Evolutionary conservation across 78 protist species (phyloP).

Genomic region (Cavenderia fasciculata): DNA sequence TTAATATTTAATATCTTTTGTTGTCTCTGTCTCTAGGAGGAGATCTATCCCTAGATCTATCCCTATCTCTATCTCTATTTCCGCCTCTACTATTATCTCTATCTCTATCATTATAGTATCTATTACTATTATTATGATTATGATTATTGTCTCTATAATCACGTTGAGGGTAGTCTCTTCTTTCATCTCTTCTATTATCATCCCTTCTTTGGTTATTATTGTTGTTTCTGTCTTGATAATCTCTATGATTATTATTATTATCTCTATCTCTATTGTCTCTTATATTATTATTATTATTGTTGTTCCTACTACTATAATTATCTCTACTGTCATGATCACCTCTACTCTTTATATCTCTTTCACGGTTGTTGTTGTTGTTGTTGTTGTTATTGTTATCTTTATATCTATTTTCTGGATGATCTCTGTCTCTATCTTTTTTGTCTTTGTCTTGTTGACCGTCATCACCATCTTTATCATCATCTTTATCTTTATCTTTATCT

Average conservation of each 20-base stretch:
- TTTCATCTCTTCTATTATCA: background rate
- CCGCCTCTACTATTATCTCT: too few species aligned
- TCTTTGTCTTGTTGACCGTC: background rate
- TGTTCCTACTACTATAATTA: too few species aligned
- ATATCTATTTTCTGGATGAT: too few species aligned
- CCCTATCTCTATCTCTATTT: too few species aligned
- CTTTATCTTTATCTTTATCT: background rate
- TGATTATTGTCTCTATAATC: too few species aligned
- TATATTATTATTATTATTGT: background rate
- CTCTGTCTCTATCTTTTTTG: background rate
- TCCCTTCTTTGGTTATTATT: background rate
- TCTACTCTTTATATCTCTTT: background rate
- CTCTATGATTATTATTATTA: background rate
- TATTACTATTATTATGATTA: too few species aligned
- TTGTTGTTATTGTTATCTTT: background rate
- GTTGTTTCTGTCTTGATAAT: background rate
- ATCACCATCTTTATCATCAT: background rate
- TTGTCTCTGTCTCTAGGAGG: too few species aligned
- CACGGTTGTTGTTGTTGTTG: background rate
- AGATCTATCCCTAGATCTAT: too few species aligned
- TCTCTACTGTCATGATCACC: background rate
- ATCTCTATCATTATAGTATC: too few species aligned
- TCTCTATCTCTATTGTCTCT: background rate
- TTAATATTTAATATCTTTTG: too few species aligned
- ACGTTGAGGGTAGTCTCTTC: background rate